These are phyloP conservation scores for Lactarius quietus DNA, from an alignment of 768 basidiomycete genomes.

Conservation along the genomic window DNA sequence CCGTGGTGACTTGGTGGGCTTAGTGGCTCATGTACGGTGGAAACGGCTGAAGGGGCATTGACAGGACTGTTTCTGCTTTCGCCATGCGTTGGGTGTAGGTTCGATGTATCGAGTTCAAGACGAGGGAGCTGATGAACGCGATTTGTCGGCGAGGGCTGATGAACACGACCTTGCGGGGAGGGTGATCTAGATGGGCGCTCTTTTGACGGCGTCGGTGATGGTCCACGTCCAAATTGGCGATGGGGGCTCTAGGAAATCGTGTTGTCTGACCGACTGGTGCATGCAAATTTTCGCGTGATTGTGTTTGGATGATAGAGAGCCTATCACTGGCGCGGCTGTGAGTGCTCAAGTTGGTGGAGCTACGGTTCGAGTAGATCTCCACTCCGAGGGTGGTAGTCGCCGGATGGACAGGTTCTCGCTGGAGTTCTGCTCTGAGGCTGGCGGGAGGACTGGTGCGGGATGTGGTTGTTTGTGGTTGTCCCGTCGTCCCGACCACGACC, in stretches of 20 bases:
- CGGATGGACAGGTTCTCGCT: background rate
- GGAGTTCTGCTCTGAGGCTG: background rate
- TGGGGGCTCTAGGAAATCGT: background rate
- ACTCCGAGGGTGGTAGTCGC: background rate
- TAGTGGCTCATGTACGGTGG: background rate
- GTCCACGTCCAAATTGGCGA: constrained; percentile 16
- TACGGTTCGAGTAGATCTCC: background rate
- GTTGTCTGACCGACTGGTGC: background rate
- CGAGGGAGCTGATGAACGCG: background rate
- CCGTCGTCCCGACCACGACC: background rate
- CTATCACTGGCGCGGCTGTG: constrained; percentile 18
- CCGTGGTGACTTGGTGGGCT: background rate
- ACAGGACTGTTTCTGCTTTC: background rate
- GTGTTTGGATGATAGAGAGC: constrained; percentile 6
- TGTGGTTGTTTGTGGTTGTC: background rate
- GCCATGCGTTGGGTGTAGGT: background rate
- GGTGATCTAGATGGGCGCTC: background rate
- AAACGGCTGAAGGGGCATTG: background rate
- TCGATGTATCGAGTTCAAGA: background rate
- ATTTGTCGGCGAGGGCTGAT: background rate
- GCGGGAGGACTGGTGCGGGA: background rate
- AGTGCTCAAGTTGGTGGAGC: constrained; percentile 5
- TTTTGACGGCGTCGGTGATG: background rate
- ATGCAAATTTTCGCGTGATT: background rate
- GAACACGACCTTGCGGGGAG: background rate